Evolutionary conservation across 768 basidiomycete species (phyloP), one percentile per base, ranked within the genome.

Genomic region (Rhizopogon salebrosus): DNA sequence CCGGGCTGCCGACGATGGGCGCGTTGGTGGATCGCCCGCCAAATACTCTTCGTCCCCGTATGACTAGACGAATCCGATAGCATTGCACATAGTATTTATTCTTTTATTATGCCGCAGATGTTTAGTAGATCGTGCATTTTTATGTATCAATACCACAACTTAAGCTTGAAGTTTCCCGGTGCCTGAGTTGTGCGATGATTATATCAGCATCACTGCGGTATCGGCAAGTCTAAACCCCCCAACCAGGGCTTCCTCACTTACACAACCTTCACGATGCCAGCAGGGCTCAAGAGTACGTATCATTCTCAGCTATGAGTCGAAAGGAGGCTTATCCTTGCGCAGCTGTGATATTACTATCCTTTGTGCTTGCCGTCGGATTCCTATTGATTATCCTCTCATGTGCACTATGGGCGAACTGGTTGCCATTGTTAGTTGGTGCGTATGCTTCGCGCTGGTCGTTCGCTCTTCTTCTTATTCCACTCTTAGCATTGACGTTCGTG

Each of bases 331-430:
- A 38, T 26, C 40, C 6, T 18, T 36, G 27, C 18, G 43, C 65
- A 98, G 95, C 93, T 64, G 94, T 98, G 58, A 94, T 98, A 62
- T 78, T 98, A 49, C 85, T 99, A 41, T 95, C 97, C 1, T 98
- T 99, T 72, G 92, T 98, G 49, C 86, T 99, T 46, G 97, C 97
- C 6, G 80, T 95, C 14, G 97, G 97, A n/a, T 99, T 99, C 75
- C 74, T 99, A 53, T 82, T 98, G 64, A 91, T 98, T 64, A 99
- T 99, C 68, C 85, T 99, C 22, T 92, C 92, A 1, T 98, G 97
- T 67, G 97, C 97, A 6, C 75, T 98, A 27, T 98, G 88, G 87
- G 74, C 83, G 13, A 99, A 99, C 68, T 99, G 97, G 97, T 77
- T 98, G 20, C 97, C 97, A 31, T 77, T 99, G 48, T 79, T 98